Evolutionary conservation across 1,284 basidiomycete genomes (phyloP).

Genomic region (Erythrobasidium hasegawianum): DNA sequence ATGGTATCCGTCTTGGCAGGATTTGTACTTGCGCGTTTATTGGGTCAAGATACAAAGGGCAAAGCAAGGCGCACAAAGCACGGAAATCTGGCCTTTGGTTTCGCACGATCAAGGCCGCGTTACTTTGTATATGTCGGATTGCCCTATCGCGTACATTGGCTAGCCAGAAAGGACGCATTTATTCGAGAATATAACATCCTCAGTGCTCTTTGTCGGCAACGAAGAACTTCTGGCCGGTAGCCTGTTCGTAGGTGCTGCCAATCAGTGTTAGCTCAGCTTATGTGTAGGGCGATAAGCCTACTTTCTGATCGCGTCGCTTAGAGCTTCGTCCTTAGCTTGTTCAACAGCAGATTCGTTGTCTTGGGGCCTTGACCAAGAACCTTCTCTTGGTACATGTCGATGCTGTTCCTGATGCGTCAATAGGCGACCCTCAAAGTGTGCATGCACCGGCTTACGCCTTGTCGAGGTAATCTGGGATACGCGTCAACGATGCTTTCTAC

Average conservation of each 20-base stretch:
- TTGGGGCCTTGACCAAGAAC: constrained; percentile 35
- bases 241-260: constrained; percentile 11
- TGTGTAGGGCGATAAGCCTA: constrained; percentile 20
- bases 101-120: too few relatives aligned
- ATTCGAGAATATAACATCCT: too few relatives aligned
- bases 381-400: constrained; percentile 38
- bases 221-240: constrained; percentile 12
- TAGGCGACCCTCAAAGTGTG: background rate
- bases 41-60: constrained; percentile 3
- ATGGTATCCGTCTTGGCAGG: too few relatives aligned
- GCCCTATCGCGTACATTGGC: too few relatives aligned
- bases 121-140: too few relatives aligned
- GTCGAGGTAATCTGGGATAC: constrained; percentile 7
- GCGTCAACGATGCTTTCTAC: too few relatives aligned
- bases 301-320: constrained; percentile 38
- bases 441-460: constrained; percentile 25
- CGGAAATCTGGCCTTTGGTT: too few relatives aligned
- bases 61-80: too few relatives aligned
- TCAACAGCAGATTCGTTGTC: constrained; percentile 39
- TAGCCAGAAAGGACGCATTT: too few relatives aligned
- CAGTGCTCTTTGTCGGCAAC: constrained; percentile 29
- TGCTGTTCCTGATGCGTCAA: background rate
- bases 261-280: too few relatives aligned
- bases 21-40: too few relatives aligned
- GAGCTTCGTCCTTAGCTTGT: constrained; percentile 40